Evolutionary conservation across 345 rosid genomes (phyloP), one percentile per base, ranked within the genome.

Genomic region (Populus deltoides): DNA sequence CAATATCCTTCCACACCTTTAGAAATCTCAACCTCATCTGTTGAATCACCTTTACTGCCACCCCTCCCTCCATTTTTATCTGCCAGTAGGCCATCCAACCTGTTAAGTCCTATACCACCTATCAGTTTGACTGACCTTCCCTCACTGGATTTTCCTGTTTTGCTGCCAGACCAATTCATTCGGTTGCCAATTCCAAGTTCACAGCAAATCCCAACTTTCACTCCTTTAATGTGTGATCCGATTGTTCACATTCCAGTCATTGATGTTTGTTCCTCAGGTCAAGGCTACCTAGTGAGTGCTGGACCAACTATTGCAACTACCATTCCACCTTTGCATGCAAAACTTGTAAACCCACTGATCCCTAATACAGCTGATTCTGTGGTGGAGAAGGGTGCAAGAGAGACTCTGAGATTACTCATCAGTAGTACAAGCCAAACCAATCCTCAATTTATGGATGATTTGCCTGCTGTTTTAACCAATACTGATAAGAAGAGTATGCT

Each of bases 211-310:
- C 90, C 90, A 2, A 89, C 93, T 70, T 94, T 96, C 73, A 90
- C 90, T 0, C 98, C 99, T 45, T 81, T 94, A 39, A 92, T 97
- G 73, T 94, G 99, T 11, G 99, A 97, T 67, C 90, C 99, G 2
- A 94, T 97, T 61, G 97, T 97, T 76, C 99, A 97, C 57, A 78
- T 94, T 53, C 99, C 99, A 0, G 89, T 92, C 13, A 90, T 97
- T 17, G 97, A 94, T 86, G 86, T 94, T 76, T 96, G 91, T 88
- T 96, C 99, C 6, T 90, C 98, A 5, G 99, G 98, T 73, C 99
- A 92, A 86, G 92, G 92, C 63, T 97, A 92, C 83, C 86, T 97
- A 71, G 98, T 94, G 66, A 94, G 97, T 70, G 91, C 95, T 2
- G 98, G 98, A 66, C 89, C 97, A 5, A 47, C 87, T 0, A 87